phyloP scores from a whole-genome alignment of 108 stramenopile genomes.

The Pseudonitzschia multiseries region DNA sequence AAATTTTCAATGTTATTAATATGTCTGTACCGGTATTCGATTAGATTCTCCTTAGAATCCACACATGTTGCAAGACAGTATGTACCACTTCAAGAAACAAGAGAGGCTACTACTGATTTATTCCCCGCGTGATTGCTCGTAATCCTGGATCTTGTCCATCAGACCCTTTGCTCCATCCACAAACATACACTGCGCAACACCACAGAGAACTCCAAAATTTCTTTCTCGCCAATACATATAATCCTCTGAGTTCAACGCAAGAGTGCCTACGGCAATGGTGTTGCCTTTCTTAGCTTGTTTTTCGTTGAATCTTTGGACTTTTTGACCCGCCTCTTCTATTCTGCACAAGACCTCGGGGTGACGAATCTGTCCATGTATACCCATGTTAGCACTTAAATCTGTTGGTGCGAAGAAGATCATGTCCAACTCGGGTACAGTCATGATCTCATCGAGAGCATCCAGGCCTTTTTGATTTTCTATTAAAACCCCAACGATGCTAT shows the following conservation, averaged over 20 bases:
- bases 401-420: constrained; percentile 45
- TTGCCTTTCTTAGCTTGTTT: not conserved
- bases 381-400: constrained; percentile 38
- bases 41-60: too few species aligned
- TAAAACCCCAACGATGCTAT: constrained; percentile 33
- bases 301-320: constrained; percentile 15
- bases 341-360: constrained; percentile 34
- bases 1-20: not conserved
- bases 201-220: constrained; percentile 31
- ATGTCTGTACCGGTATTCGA: too few species aligned
- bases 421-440: constrained; percentile 35
- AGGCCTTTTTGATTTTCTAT: constrained; percentile 42
- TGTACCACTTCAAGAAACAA: too few species aligned
- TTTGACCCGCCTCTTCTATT: constrained; percentile 33
- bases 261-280: constrained; percentile 28
- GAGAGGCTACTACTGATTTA: too few species aligned
- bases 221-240: constrained; percentile 35
- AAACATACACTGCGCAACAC: constrained; percentile 42
- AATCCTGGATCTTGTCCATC: constrained; percentile 10
- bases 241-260: constrained; percentile 32
- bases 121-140: constrained; percentile 7
- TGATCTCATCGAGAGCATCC: constrained; percentile 35
- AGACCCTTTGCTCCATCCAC: constrained; percentile 32
- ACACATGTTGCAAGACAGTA: too few species aligned
- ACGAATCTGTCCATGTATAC: constrained; percentile 43